Evolutionary conservation across 495 filamentous ascomycete genomes (phyloP).

Genomic region (Paragyromitra xinjiangensis): DNA sequence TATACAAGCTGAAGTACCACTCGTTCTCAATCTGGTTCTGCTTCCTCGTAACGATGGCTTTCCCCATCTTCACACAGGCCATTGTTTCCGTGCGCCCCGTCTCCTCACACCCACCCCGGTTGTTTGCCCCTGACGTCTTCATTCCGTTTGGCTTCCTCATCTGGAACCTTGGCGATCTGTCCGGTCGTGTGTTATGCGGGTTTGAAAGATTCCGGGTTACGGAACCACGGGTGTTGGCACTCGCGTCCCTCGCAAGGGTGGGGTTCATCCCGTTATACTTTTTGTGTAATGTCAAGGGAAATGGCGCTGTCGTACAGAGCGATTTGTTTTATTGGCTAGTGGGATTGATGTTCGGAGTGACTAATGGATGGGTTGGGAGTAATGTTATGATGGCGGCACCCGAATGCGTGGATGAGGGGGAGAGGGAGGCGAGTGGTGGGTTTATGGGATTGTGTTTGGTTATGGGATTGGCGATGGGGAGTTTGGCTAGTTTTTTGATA

Average conservation of each 20-base stretch:
- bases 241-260: slow-evolving; percentile 69
- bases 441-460: slow-evolving; percentile 94
- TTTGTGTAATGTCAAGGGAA: slow-evolving; percentile 82
- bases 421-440: slow-evolving; percentile 86
- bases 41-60: slow-evolving; percentile 89
- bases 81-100: slow-evolving; percentile 74
- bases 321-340: slow-evolving; percentile 89
- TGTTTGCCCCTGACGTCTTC: slow-evolving; percentile 78
- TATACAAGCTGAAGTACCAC: slow-evolving; percentile 77
- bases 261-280: slow-evolving; percentile 85
- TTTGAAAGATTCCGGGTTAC: slow-evolving; percentile 69
- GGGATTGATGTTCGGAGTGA: slow-evolving; percentile 81
- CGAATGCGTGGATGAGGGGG: slow-evolving; percentile 77
- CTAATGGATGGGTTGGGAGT: slow-evolving; percentile 85
- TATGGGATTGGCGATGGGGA: slow-evolving; percentile 81
- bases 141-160: slow-evolving; percentile 90
- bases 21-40: slow-evolving; percentile 75
- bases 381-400: slow-evolving; percentile 90
- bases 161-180: slow-evolving; percentile 91
- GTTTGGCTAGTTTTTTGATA: slow-evolving; percentile 79
- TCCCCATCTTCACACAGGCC: slow-evolving; percentile 84
- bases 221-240: slow-evolving; percentile 70
- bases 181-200: slow-evolving; percentile 75
- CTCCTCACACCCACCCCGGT: slow-evolving; percentile 61
- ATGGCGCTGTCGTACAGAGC: slow-evolving; percentile 73